Evolutionary conservation across 805 yeast species (phyloP).

Genomic region (Aciculoconidium aculeatum): DNA sequence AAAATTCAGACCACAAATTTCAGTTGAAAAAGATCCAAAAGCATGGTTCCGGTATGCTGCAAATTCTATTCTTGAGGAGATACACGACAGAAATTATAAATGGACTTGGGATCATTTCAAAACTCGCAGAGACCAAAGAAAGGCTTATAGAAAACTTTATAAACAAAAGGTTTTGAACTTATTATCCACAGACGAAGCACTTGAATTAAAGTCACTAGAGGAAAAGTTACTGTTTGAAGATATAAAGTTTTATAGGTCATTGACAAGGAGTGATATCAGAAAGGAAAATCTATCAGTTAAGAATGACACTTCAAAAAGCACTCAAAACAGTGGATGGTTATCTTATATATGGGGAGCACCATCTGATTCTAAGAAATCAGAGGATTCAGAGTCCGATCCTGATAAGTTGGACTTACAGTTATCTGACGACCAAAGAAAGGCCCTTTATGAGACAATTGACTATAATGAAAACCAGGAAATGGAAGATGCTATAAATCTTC

Average conservation of each 20-base stretch:
- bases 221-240: constrained; percentile 64
- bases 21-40: constrained; percentile 55
- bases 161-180: constrained; percentile 45
- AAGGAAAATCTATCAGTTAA: constrained; percentile 42
- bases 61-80: constrained; percentile 65
- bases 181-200: constrained; percentile 19
- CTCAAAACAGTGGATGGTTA: constrained; percentile 50
- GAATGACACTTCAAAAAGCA: constrained; percentile 41
- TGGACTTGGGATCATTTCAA: constrained; percentile 88
- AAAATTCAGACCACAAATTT: constrained; percentile 56
- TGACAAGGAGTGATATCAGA: constrained; percentile 63
- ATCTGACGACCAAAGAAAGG: constrained; percentile 84
- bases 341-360: constrained; percentile 60
- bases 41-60: constrained; percentile 85
- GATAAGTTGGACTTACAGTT: constrained; percentile 30
- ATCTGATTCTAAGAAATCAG: constrained; percentile 11
- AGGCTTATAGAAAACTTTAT: constrained; percentile 63
- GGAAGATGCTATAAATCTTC: constrained; percentile 54
- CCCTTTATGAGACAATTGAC: constrained; percentile 89
- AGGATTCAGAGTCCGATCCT: constrained; percentile 25
- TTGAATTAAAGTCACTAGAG: constrained; percentile 50
- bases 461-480: constrained; percentile 61
- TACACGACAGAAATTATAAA: constrained; percentile 70
- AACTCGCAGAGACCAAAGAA: constrained; percentile 66
- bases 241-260: constrained; percentile 75